These are phyloP conservation scores for Fusarium hostae DNA, from an alignment of 2,329 filamentous ascomycete species.

Conservation along the genomic window DNA sequence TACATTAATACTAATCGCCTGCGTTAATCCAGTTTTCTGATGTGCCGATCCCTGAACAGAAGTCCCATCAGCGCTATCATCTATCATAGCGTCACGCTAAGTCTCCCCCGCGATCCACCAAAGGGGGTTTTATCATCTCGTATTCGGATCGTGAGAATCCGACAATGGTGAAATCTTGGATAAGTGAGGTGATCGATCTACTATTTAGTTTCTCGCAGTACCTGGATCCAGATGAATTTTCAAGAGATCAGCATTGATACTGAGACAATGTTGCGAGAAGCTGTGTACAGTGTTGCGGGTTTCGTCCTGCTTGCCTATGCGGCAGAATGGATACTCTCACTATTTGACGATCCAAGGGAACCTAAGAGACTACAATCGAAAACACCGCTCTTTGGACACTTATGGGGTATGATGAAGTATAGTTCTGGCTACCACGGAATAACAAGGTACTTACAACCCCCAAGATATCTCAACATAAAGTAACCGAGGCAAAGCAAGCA, in stretches of 20 bases:
- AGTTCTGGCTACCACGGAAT: conserved; percentile 27
- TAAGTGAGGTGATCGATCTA: not conserved
- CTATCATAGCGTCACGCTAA: not conserved
- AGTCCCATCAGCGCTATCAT: not conserved
- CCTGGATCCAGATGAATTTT: rapidly evolving
- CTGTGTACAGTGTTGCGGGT: conserved; percentile 13
- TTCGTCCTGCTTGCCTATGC: conserved; percentile 27
- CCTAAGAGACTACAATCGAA: conserved; percentile 24
- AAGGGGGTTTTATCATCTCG: conserved; percentile 12
- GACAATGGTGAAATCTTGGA: not conserved
- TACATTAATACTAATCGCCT: not conserved
- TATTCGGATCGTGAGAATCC: conserved; percentile 5
- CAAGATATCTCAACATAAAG: not conserved
- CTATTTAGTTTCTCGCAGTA: not conserved
- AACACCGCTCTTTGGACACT: conserved; percentile 36
- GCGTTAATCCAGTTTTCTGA: not conserved
- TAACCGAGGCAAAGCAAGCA: not conserved
- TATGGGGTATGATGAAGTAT: conserved; percentile 31
- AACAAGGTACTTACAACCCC: not conserved
- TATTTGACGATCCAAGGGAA: conserved; percentile 36
- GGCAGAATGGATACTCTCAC: conserved; percentile 25
- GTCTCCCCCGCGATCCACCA: conserved; percentile 9
- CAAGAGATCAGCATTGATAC: too few relatives aligned
- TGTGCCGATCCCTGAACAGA: not conserved
- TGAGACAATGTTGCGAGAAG: conserved; percentile 36